Percentiles rank a stretch among this genome's conserved stretches.
Conservation (phyloP, 805 yeast genomes). For the Yarrowia bubula region DNA sequence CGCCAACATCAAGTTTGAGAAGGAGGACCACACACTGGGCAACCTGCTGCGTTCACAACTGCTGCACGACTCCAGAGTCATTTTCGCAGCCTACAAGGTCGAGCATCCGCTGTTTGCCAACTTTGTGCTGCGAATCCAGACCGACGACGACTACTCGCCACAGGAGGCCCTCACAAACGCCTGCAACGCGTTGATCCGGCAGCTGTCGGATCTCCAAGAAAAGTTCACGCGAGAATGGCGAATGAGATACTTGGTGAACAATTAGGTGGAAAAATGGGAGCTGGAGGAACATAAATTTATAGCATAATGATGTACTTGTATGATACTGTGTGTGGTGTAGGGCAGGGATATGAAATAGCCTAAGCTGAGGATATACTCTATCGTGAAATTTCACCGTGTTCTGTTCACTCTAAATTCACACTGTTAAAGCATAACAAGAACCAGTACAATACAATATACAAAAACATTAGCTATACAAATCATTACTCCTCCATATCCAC, state of each 20-base stretch:
- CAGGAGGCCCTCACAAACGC: conserved; percentile 87
- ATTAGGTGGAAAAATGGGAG: conserved; percentile 5
- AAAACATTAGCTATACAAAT: conserved; percentile 5
- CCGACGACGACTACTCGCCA: conserved; percentile 93
- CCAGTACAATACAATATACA: not conserved
- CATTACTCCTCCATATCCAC: conserved; percentile 31
- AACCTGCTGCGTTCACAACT: conserved; percentile 84
- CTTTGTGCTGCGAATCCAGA: conserved; percentile 90
- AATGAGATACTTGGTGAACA: conserved; percentile 20
- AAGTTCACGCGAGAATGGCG: conserved; percentile 93
- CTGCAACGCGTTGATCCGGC: conserved; percentile 76
- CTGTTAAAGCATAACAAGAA: too few species aligned
- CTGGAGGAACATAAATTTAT: not conserved
- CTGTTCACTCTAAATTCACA: too few species aligned
- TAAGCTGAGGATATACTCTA: too few species aligned
- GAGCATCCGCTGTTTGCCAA: conserved; percentile 98
- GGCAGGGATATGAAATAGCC: too few species aligned
- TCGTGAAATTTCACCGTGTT: too few species aligned
- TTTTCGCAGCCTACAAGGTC: conserved; percentile 95
- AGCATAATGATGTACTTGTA: conserved; percentile 19
- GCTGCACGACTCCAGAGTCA: conserved; percentile 79
- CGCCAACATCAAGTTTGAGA: conserved; percentile 85
- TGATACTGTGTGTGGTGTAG: not conserved
- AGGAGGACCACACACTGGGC: conserved; percentile 97
- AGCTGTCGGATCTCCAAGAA: conserved; percentile 67